Percentiles rank a stretch among this genome's conserved stretches.
Evolutionary conservation across 371 early-diverging fungal species (phyloP).

Genomic region (Lichtheimia corymbifera): DNA sequence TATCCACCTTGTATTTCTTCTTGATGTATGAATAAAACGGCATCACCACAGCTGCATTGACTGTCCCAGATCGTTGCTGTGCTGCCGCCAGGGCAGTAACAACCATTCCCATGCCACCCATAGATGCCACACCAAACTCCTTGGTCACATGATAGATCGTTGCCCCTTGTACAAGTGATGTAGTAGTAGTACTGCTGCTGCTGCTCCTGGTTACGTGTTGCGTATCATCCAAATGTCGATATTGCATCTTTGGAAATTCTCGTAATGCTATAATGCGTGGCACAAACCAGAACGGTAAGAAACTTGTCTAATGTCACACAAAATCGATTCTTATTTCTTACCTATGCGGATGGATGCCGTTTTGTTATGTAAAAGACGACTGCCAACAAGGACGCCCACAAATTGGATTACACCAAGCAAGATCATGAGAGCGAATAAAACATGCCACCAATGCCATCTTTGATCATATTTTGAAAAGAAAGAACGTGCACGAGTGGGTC

Average conservation of each 20-base stretch:
- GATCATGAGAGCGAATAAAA: constrained; percentile 33
- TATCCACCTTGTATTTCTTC: constrained; percentile 30
- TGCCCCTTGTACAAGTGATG: constrained; percentile 35
- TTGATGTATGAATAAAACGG: constrained; percentile 62
- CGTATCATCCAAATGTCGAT: constrained; percentile 48
- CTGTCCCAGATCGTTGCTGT: constrained; percentile 50
- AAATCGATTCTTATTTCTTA: constrained; percentile 25
- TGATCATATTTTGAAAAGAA: constrained; percentile 19
- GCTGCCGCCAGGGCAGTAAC: constrained; percentile 65
- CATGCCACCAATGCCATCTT: constrained; percentile 62
- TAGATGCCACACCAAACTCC: constrained; percentile 58
- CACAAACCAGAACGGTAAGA: constrained; percentile 8
- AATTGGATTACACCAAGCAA: constrained; percentile 43
- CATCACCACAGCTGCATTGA: constrained; percentile 60
- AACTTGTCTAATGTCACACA: constrained; percentile 17
- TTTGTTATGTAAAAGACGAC: constrained; percentile 36
- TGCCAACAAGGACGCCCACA: constrained; percentile 37
- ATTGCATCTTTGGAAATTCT: constrained; percentile 53
- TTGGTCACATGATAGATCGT: constrained; percentile 61
- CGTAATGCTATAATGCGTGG: constrained; percentile 19
- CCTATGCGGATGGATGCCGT: constrained; percentile 54
- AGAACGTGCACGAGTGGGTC: neutral
- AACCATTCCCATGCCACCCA: constrained; percentile 61
- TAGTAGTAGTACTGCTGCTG: neutral
- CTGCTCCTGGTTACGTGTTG: neutral